phyloP scores from a whole-genome alignment of 2,329 filamentous ascomycete genomes.

The Aureobasidium leucospermi region DNA sequence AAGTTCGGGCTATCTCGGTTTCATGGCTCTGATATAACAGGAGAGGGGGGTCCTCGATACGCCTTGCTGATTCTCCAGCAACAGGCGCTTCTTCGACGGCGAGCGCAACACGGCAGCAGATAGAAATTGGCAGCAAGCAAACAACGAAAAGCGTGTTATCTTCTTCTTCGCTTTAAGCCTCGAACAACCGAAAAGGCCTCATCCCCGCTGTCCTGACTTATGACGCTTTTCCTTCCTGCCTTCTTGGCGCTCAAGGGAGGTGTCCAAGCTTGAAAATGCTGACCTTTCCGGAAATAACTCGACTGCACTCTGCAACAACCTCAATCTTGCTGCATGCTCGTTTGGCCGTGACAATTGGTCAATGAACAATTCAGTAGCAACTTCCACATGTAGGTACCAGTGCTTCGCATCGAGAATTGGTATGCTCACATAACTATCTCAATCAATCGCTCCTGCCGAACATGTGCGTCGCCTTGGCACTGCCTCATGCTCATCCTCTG shows the following conservation, averaged over 20 bases:
- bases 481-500: not conserved
- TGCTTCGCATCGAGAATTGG: not conserved
- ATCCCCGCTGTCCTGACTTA: slow-evolving; percentile 8
- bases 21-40: slow-evolving; percentile 17
- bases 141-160: slow-evolving; percentile 2
- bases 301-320: not conserved
- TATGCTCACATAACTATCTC: not conserved
- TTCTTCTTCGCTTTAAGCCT: not conserved
- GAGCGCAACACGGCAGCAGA: not conserved
- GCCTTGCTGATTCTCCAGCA: not conserved
- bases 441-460: not conserved
- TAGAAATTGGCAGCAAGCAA: not conserved
- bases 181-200: slow-evolving; percentile 8
- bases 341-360: not conserved
- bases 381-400: not conserved
- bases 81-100: not conserved
- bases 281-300: slow-evolving; percentile 10
- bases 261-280: slow-evolving; percentile 2
- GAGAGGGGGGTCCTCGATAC: not conserved
- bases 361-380: not conserved
- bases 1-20: slow-evolving; percentile 20
- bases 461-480: not conserved
- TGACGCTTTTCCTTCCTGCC: slow-evolving; percentile 9
- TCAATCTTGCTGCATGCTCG: not conserved
- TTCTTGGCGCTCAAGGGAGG: not conserved